Evolutionary conservation across 2,329 filamentous ascomycete genomes (phyloP).

Genomic region (Myriangium duriaei): DNA sequence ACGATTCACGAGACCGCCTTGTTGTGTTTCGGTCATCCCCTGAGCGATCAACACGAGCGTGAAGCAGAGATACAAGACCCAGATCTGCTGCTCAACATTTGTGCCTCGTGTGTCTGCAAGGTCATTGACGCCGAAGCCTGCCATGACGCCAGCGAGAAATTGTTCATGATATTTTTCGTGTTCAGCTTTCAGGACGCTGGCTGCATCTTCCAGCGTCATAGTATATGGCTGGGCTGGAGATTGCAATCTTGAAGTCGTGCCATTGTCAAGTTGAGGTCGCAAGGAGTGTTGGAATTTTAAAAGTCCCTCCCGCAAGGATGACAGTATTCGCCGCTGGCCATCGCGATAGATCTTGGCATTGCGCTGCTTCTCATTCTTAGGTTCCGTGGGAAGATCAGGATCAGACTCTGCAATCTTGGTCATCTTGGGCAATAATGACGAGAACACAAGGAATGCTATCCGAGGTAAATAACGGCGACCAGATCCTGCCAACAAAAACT

Average conservation of each 20-base stretch:
- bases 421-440: conserved; percentile 22
- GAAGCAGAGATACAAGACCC: conserved; percentile 23
- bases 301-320: conserved; percentile 18
- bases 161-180: conserved; percentile 11
- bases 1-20: conserved; percentile 1
- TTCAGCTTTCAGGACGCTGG: conserved; percentile 39
- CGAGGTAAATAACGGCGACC: conserved; percentile 22
- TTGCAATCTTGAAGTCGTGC: conserved; percentile 4
- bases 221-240: conserved; percentile 10
- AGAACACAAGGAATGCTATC: conserved; percentile 23
- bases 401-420: conserved; percentile 19
- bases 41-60: conserved; percentile 19
- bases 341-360: conserved; percentile 32
- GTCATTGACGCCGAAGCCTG: conserved; percentile 19
- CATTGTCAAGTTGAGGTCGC: conserved; percentile 1
- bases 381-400: conserved; percentile 15
- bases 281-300: conserved; percentile 17
- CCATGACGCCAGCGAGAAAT: conserved; percentile 23
- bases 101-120: conserved; percentile 20
- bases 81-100: conserved; percentile 26
- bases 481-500: conserved; percentile 16
- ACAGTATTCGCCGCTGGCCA: conserved; percentile 25
- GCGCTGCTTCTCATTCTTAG: conserved; percentile 27
- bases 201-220: conserved; percentile 20
- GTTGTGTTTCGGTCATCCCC: not conserved